phyloP scores from a whole-genome alignment of 2,329 filamentous ascomycete species.

The Periconia sp. region DNA sequence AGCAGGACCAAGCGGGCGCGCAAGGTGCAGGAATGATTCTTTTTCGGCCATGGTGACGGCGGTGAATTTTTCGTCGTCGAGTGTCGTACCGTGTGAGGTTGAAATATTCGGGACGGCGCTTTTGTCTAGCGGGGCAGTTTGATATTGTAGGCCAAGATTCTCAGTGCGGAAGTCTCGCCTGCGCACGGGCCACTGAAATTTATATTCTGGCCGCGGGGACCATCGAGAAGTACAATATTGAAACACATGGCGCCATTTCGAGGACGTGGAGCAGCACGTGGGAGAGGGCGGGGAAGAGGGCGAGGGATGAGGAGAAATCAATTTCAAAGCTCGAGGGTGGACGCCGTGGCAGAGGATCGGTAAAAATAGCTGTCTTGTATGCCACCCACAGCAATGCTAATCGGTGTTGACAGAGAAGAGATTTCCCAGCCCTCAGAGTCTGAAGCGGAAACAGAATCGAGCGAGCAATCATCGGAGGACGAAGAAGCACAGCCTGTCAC shows the following conservation, averaged over 20 bases:
- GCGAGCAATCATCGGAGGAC: conserved; percentile 29
- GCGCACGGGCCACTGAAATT: conserved; percentile 35
- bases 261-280: conserved; percentile 33
- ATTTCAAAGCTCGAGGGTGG: conserved; percentile 15
- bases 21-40: conserved; percentile 92
- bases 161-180: conserved; percentile 33
- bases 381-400: no score
- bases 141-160: conserved; percentile 32
- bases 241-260: conserved; percentile 17
- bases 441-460: conserved; percentile 29
- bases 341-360: conserved; percentile 40
- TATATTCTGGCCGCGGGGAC: conserved; percentile 15
- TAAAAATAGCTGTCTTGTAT: no score
- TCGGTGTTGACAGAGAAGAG: conserved; percentile 20
- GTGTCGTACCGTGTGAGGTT: conserved; percentile 9
- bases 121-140: conserved; percentile 22
- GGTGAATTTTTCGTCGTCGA: conserved; percentile 1
- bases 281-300: conserved; percentile 26
- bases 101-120: neutral
- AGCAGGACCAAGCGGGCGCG: conserved; percentile 86
- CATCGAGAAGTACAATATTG: neutral
- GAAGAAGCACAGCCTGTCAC: conserved; percentile 31
- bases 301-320: conserved; percentile 29
- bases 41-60: conserved; percentile 77
- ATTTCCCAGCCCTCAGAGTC: conserved; percentile 26